Conservation (phyloP, 768 basidiomycete species). For the Zangia roseola region DNA sequence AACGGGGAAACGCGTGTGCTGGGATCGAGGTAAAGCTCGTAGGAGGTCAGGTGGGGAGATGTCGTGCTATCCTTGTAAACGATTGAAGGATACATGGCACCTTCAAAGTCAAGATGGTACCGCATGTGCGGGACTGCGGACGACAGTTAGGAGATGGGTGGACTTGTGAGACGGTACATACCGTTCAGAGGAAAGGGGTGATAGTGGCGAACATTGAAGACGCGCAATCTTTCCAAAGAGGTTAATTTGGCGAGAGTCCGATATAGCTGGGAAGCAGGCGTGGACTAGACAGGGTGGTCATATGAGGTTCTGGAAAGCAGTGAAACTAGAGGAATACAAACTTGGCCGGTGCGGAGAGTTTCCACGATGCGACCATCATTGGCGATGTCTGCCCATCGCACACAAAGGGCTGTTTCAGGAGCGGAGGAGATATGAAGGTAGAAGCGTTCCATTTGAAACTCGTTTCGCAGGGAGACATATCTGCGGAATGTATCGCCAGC, state of each 20-base stretch:
- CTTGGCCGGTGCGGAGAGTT: slow-evolving; percentile 12
- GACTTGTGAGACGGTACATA: not conserved
- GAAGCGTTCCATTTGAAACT: slow-evolving; percentile 33
- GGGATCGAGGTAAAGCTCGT: slow-evolving; percentile 35
- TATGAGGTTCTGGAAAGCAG: slow-evolving; percentile 3
- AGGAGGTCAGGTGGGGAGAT: slow-evolving; percentile 21
- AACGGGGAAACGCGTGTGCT: slow-evolving; percentile 31
- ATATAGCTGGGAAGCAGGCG: slow-evolving; percentile 34
- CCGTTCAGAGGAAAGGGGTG: slow-evolving; percentile 19
- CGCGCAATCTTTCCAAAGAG: slow-evolving; percentile 30
- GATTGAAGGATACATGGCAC: slow-evolving; percentile 34
- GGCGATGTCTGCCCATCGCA: slow-evolving; percentile 38
- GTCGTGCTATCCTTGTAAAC: not conserved
- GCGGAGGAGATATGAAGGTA: slow-evolving; percentile 21
- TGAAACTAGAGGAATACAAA: slow-evolving; percentile 15
- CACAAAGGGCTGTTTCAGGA: slow-evolving; percentile 18
- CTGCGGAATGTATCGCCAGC: slow-evolving; percentile 27
- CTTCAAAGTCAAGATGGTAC: slow-evolving; percentile 33
- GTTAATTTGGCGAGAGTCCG: slow-evolving; percentile 29
- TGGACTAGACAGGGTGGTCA: slow-evolving; percentile 3
- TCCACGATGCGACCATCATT: slow-evolving; percentile 38
- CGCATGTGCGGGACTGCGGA: slow-evolving; percentile 18
- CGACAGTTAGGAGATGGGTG: slow-evolving; percentile 3
- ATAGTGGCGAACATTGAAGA: slow-evolving; percentile 31
- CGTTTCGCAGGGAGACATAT: slow-evolving; percentile 39